A percentile compares a stretch with the other conserved stretches of the same genome.
Conservation (phyloP, 345 rosid genomes). For the Pugionium dolabratum region DNA sequence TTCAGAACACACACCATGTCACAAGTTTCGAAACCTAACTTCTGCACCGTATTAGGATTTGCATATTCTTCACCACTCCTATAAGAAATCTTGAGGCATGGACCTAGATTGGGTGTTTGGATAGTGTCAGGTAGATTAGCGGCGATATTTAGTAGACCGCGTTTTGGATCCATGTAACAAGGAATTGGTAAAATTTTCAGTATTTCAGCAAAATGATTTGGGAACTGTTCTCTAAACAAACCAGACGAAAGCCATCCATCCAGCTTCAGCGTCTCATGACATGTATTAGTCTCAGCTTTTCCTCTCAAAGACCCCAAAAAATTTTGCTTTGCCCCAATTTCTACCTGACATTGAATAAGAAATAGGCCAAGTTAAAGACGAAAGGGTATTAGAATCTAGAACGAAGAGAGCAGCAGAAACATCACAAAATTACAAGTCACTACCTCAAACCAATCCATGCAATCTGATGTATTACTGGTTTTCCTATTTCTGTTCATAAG, state of each 20-base stretch:
- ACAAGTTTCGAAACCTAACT: constrained; percentile 64
- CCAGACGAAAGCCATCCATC: constrained; percentile 88
- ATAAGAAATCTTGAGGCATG: constrained; percentile 73
- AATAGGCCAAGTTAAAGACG: constrained; percentile 1
- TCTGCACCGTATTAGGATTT: constrained; percentile 59
- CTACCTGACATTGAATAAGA: constrained; percentile 61
- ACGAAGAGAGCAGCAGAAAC: not conserved
- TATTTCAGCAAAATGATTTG: constrained; percentile 73
- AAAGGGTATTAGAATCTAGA: not conserved
- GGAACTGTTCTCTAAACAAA: constrained; percentile 77
- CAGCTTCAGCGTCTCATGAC: constrained; percentile 78
- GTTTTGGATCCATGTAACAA: constrained; percentile 74
- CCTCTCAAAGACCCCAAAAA: constrained; percentile 78
- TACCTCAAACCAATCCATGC: constrained; percentile 93
- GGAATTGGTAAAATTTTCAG: constrained; percentile 70
- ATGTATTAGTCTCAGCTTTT: constrained; percentile 52
- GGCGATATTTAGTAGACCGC: constrained; percentile 73
- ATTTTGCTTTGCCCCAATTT: constrained; percentile 68
- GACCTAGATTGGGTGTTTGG: constrained; percentile 65
- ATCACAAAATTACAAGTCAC: constrained; percentile 35
- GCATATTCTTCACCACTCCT: constrained; percentile 63
- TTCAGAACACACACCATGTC: constrained; percentile 62
- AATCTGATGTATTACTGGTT: constrained; percentile 36
- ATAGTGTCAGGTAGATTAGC: constrained; percentile 58
- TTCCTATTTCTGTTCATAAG: constrained; percentile 57